Evolutionary conservation across 805 yeast genomes (phyloP).

Genomic region (Yarrowia divulgata): DNA sequence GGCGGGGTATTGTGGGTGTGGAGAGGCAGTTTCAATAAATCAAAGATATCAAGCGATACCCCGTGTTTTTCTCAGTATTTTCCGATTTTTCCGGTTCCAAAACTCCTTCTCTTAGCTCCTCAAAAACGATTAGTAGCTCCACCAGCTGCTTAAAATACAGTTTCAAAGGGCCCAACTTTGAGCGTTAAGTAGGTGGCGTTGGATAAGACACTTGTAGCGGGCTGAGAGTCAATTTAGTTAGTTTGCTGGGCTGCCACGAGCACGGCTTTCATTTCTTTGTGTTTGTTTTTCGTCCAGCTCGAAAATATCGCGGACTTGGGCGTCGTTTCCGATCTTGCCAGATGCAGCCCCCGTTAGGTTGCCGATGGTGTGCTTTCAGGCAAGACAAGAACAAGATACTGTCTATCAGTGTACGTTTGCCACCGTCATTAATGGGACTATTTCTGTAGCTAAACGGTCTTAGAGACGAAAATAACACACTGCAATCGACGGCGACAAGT

Average conservation of each 20-base stretch:
- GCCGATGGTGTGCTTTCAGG: conserved; percentile 1
- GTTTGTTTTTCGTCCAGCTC: background rate
- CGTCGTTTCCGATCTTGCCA: background rate
- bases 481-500: no score
- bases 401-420: background rate
- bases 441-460: background rate
- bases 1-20: background rate
- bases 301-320: background rate
- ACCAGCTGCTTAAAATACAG: background rate
- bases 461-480: background rate
- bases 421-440: background rate
- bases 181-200: conserved; percentile 3
- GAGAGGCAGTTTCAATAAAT: background rate
- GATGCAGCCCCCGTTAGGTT: conserved; percentile 19
- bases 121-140: no score
- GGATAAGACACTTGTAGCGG: background rate
- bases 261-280: background rate
- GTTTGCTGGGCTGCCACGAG: background rate
- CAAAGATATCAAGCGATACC: no score
- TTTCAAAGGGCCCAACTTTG: conserved; percentile 8
- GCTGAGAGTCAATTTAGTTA: conserved; percentile 1
- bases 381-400: background rate
- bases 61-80: no score
- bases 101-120: background rate
- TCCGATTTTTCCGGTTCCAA: background rate